Base-by-base conservation (phyloP, 2,329 filamentous ascomycete species). In the Aureobasidium sp. region DNA sequence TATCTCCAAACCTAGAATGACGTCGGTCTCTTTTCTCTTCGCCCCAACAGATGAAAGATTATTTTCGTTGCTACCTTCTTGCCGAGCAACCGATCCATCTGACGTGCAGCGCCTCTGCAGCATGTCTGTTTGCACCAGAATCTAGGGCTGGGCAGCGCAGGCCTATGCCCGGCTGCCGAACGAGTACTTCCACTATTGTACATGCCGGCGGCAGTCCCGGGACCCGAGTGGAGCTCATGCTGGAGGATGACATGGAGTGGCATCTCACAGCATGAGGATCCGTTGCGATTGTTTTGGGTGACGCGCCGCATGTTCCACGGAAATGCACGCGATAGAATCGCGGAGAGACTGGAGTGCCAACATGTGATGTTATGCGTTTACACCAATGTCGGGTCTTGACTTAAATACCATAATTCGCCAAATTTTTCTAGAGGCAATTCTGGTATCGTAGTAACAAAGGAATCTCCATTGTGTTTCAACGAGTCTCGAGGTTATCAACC, bases 21-120 rank as follows among this genome's bases (percentile, higher is more conserved):
- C 31, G 55, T 47, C 55, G 42, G 11, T 4, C 11, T 5, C 25
- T 27, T 44, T 17, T 39, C 44, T 25, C 55, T 29, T 58, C 29
- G 42, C 42, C 55, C 55, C 55, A 59, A 59, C 55, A 31, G n/a
- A 39, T 27, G 27, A 37, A 57, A 22, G 29, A 48, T 48, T 59
- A 20, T 39, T 48, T 48, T 34, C 55, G n/a, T 47, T 57, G 41
- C 31, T 41, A 59, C 42, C 44, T 34, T 48, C 42, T 57, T 59
- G 55, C 55, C 55, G 55, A 48, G 55, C 55, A 48, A 59, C 55
- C 55, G 55, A 47, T 39, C 27, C 22, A 29, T 59, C 41, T 59
- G 55, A 47, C 55, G 41, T 59, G 29, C 53, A 20, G 36, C 39
- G 27, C 53, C n/a, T 58, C 41, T 59, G 55, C 31, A 29, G 4